Evolutionary conservation across 2,329 filamentous ascomycete species (phyloP), one percentile per base, ranked within the genome.

Genomic region (Colletotrichum shisoi): DNA sequence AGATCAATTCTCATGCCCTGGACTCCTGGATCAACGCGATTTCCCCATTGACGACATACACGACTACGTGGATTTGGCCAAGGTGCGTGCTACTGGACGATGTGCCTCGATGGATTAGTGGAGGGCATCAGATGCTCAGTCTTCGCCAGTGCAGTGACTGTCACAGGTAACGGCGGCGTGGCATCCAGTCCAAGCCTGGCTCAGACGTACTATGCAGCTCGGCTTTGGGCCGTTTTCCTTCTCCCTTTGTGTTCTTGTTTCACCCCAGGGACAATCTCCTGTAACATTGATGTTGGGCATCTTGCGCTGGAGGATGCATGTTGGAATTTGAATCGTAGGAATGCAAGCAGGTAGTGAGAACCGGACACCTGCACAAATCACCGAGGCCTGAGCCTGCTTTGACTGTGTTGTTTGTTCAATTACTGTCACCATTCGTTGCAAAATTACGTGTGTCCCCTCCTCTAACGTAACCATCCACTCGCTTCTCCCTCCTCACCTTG

Each of bases 401-500:
- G 49, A 15, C 27, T 52, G 31, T 11, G 11, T 15, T 21, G 5
- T 13, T 37, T 17, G n/a, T 37, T 52, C 27, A 21, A 15, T 7
- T 37, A 3, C 27, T 31, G 17, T 37, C 4, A 31, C 19, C 12
- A 52, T 52, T 52, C 31, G 49, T 19, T 37, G 31, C 49, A 37
- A 52, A 37, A 31, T 15, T 21, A n/a, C n/a, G 37, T 37, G 49
- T 11, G 31, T 13, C 31, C 49, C 48, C 49, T 21, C n/a, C 31
- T 37, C 11, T 9, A 52, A 37, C 31, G 34, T 19, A 53, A 39
- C 34, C n/a, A 39, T 53, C 12, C 34, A 34, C 34, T 21, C 31
- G 37, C 52, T 37, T 13, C 34, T 46, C 34, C n/a, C 7, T 39
- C 56, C 42, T 57, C n/a, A 17, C 31, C 56, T n/a, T 56, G 8